Evolutionary conservation across 2,329 filamentous ascomycete genomes (phyloP), one percentile per base, ranked within the genome.

Genomic region (Ceratocystis huliohia): DNA sequence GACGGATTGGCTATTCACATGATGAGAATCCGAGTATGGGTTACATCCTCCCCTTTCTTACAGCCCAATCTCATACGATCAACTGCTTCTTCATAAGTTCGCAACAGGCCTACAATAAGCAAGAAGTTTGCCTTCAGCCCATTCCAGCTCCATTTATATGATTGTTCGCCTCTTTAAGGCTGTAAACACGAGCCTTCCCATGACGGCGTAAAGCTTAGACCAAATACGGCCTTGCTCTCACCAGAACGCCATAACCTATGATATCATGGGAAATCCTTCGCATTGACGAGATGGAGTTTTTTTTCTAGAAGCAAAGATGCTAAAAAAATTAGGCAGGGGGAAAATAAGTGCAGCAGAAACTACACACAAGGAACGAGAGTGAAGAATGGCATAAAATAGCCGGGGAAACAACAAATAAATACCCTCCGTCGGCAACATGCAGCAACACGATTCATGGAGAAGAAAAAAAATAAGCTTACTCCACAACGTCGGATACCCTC

Each of bases 241-340:
- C 56, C n/a, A 37, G 56, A 59, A 10, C 56, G 28, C 56, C 17
- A 37, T 59, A 28, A 20, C 56, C 56, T 59, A 59, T 59, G 56
- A 59, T 37, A 59, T 59, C 56, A 59, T 59, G 56, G 56, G 15
- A 30, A 28, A 37, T 59, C 28, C 56, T 33, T 37, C 13, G 56
- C 25, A 59, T 37, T 59, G 28, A 59, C 28, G 22, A n/a, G 7
- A 8, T 7, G 5, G 10, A 37, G 6, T 50, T 50, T 50, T 37
- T 59, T 59, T 59, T 37, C 25, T 59, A 8, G 56, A 59, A 59
- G 20, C 56, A 37, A 59, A 37, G 15, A 37, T 37, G 56, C 25
- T 37, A 20, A 8, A 8, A 37, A 37, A 4, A 4, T 41, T 41
- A 41, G 37, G 37, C 37, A 41, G 4, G 37, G 37, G 37, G 7